Conservation (phyloP, 2,329 filamentous ascomycete species). For the Aureobasidium sp. region DNA sequence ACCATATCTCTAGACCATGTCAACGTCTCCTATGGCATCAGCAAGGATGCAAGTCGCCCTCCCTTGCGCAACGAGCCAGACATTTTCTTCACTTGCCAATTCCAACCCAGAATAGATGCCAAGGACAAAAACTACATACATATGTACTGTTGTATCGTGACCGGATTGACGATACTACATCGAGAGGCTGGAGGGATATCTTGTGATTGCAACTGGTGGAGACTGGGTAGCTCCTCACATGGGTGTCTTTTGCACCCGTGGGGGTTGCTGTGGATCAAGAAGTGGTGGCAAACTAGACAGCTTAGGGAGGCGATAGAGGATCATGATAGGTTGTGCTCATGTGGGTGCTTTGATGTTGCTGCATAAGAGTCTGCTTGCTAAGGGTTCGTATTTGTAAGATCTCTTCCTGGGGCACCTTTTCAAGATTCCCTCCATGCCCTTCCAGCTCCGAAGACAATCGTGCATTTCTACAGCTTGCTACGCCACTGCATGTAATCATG, state of each 20-base stretch:
- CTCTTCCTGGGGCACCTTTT: too few species aligned
- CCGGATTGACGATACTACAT: background rate
- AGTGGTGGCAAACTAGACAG: background rate
- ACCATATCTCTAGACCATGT: background rate
- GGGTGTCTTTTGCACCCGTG: background rate
- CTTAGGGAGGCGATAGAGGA: background rate
- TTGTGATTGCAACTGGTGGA: background rate
- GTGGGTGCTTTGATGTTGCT: background rate
- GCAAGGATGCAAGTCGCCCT: background rate
- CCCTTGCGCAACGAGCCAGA: background rate
- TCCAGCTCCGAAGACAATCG: too few species aligned
- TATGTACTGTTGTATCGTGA: background rate
- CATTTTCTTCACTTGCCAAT: background rate
- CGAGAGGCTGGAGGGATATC: background rate
- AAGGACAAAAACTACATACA: background rate
- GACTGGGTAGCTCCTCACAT: background rate
- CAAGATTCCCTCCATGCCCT: too few species aligned
- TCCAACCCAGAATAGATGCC: background rate
- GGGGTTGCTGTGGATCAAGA: background rate
- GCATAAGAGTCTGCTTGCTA: background rate
- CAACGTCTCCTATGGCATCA: background rate
- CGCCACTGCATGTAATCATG: too few species aligned
- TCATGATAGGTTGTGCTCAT: background rate
- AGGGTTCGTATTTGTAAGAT: too few species aligned
- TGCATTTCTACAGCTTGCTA: too few species aligned